phyloP scores from a whole-genome alignment of 2,329 filamentous ascomycete species.

The Trichoderma sp. region DNA sequence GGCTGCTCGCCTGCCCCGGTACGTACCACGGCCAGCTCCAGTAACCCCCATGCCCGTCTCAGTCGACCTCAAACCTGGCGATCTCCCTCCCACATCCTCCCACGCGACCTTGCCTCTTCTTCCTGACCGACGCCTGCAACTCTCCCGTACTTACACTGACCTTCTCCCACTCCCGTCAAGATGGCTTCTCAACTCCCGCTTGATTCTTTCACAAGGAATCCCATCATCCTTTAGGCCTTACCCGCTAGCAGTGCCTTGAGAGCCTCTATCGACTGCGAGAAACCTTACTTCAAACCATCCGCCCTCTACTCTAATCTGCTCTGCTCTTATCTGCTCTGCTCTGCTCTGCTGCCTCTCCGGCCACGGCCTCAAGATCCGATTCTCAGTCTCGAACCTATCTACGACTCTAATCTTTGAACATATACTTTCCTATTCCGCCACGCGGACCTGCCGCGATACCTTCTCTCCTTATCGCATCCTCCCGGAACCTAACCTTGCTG shows the following conservation, averaged over 20 bases:
- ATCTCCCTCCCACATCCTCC: slow-evolving; percentile 19
- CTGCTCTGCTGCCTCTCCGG: neutral
- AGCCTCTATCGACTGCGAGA: neutral
- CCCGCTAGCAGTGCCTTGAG: slow-evolving; percentile 12
- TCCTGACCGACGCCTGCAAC: slow-evolving; percentile 18
- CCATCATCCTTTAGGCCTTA: slow-evolving; percentile 22
- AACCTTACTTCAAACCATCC: neutral
- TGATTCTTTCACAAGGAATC: slow-evolving; percentile 22
- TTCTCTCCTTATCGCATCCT: neutral
- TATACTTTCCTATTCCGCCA: neutral
- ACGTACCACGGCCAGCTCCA: neutral
- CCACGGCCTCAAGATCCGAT: neutral
- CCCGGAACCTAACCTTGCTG: neutral
- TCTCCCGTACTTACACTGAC: slow-evolving; percentile 1
- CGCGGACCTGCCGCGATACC: neutral
- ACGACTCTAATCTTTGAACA: neutral
- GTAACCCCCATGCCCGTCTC: neutral
- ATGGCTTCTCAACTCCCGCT: slow-evolving; percentile 26
- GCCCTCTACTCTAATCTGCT: neutral
- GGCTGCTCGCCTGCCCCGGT: neutral
- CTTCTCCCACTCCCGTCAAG: slow-evolving; percentile 21
- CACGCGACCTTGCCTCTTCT: slow-evolving; percentile 20
- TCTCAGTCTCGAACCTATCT: neutral
- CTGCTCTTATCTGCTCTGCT: neutral
- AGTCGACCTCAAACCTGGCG: slow-evolving; percentile 1